Conservation (phyloP, 176 grass and related monocot species). For the Ananas comosus region DNA sequence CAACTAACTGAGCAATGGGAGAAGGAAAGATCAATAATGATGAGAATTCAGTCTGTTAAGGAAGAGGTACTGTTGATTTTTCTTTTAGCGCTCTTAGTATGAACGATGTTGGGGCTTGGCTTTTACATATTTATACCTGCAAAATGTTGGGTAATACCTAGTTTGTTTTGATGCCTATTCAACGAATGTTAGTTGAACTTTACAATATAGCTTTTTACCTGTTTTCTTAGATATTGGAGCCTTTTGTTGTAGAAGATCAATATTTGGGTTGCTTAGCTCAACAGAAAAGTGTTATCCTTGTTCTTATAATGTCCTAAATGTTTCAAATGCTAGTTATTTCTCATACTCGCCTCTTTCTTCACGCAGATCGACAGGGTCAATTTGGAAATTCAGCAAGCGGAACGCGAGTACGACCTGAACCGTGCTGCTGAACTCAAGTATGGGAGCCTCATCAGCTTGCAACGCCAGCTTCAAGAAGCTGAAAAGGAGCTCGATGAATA, state of each 20-base stretch:
- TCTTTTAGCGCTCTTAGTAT: neutral
- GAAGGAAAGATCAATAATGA: constrained; percentile 84
- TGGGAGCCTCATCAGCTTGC: constrained; percentile 93
- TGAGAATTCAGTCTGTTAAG: constrained; percentile 90
- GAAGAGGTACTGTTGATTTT: constrained; percentile 49
- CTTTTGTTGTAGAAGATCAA: no score
- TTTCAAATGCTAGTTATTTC: neutral
- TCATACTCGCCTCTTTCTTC: constrained; percentile 11
- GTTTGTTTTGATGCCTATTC: no score
- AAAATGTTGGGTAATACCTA: no score
- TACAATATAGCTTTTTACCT: no score
- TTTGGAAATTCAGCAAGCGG: constrained; percentile 95
- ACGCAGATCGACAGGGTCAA: constrained; percentile 95
- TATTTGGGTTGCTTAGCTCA: no score
- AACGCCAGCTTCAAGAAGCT: constrained; percentile 68
- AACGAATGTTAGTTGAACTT: no score
- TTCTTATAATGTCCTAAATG: no score
- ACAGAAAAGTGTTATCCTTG: no score
- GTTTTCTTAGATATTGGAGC: no score
- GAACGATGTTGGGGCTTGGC: no score
- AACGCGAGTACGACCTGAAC: constrained; percentile 96
- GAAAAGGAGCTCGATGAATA: constrained; percentile 88
- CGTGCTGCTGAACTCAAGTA: constrained; percentile 96
- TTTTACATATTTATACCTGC: no score
- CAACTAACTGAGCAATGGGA: constrained; percentile 90